These are phyloP conservation scores for Aspergillus alliaceus DNA, from an alignment of 2,329 filamentous ascomycete species.

Conservation along the genomic window DNA sequence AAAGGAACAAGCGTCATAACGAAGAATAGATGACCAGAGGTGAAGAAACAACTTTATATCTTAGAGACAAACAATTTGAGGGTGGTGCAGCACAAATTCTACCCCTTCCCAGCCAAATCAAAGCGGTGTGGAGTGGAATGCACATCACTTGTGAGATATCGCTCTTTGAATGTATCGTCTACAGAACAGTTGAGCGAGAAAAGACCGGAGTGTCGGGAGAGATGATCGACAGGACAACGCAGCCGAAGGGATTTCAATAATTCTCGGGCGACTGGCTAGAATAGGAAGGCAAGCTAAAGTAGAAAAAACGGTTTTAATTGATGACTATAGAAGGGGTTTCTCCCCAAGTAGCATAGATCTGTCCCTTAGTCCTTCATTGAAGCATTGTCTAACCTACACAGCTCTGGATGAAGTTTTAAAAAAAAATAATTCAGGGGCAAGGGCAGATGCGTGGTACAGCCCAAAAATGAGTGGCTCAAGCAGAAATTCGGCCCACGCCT, in stretches of 20 bases:
- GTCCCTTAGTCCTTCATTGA: not conserved
- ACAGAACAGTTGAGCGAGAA: not conserved
- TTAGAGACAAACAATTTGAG: too few species aligned
- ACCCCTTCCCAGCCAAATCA: not conserved
- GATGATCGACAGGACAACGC: constrained; percentile 3
- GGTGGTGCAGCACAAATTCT: not conserved
- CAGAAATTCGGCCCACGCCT: not conserved
- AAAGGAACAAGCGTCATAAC: too few species aligned
- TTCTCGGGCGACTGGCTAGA: not conserved
- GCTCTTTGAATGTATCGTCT: not conserved
- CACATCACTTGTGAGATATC: not conserved
- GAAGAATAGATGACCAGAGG: too few species aligned
- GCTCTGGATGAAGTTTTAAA: not conserved
- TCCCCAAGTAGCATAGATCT: not conserved
- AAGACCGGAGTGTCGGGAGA: not conserved
- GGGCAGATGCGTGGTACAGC: not conserved
- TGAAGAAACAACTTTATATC: too few species aligned
- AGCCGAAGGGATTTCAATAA: not conserved
- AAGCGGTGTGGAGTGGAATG: not conserved
- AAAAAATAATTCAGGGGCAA: not conserved
- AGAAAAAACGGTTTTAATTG: not conserved
- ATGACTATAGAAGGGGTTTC: not conserved
- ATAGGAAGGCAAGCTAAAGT: not conserved
- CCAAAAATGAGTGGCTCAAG: not conserved
- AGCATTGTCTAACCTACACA: not conserved